phyloP scores from a whole-genome alignment of 2,329 filamentous ascomycete genomes.

The Pleomassaria siparia region DNA sequence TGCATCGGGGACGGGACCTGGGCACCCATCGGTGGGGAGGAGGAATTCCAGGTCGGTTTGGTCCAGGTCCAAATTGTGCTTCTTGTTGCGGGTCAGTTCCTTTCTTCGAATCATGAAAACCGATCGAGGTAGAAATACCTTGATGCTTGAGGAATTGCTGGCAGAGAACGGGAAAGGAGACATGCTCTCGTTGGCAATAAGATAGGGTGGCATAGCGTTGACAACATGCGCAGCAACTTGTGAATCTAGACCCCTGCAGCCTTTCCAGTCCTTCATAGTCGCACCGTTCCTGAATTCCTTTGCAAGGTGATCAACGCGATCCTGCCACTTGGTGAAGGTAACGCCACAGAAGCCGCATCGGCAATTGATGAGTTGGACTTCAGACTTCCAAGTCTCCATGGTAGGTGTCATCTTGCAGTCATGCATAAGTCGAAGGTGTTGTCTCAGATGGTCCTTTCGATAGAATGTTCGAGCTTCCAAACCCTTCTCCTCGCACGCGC shows the following conservation, averaged over 20 bases:
- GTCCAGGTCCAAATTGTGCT: conserved; percentile 15
- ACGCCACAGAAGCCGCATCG: conserved; percentile 57
- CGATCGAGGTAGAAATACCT: conserved; percentile 15
- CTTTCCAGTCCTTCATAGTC: conserved; percentile 58
- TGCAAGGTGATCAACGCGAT: conserved; percentile 55
- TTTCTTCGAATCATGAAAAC: conserved; percentile 1
- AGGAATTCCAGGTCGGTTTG: conserved; percentile 30
- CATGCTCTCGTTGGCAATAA: conserved; percentile 52
- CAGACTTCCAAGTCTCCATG: conserved; percentile 67
- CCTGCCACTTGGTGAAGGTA: conserved; percentile 53
- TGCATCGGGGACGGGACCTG: conserved; percentile 7
- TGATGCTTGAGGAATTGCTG: conserved; percentile 36
- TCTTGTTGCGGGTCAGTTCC: conserved; percentile 11
- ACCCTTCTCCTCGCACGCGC: conserved; percentile 67
- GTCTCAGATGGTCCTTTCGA: conserved; percentile 63
- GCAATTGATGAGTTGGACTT: conserved; percentile 55
- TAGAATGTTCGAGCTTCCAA: conserved; percentile 64
- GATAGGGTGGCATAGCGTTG: conserved; percentile 55
- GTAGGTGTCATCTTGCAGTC: conserved; percentile 60
- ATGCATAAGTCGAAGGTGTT: conserved; percentile 63
- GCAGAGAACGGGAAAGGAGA: conserved; percentile 53
- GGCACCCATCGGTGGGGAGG: conserved; percentile 16
- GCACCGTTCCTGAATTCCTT: conserved; percentile 57
- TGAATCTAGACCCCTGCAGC: conserved; percentile 55
- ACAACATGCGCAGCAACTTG: conserved; percentile 52